Conservation (phyloP, 169 alveolate genomes). For the Eimeria nieschulzi region DNA sequence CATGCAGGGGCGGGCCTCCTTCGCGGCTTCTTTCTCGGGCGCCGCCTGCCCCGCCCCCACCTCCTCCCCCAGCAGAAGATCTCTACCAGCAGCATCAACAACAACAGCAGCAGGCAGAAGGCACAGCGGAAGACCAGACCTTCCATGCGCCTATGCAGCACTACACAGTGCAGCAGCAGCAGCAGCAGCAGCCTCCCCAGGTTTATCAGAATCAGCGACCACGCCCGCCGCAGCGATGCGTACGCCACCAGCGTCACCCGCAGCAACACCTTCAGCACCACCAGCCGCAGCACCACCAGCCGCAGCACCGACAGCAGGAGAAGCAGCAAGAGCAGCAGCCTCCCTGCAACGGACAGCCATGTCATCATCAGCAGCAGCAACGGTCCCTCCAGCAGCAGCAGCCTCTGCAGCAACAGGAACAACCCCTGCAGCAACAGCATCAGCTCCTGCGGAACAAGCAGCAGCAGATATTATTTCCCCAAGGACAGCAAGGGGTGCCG, state of each 20-base stretch:
- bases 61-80: not conserved
- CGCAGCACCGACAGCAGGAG: conserved; percentile 28
- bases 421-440: not conserved
- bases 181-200: conserved; percentile 7
- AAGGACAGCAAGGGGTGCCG: not conserved
- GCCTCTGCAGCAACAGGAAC: not conserved
- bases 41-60: conserved; percentile 3
- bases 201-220: not conserved
- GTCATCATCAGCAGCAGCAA: not conserved
- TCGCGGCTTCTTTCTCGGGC: not conserved
- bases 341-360: not conserved
- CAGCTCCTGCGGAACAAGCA: not conserved
- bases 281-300: conserved; percentile 6
- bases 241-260: not conserved
- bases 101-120: not conserved
- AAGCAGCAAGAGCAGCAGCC: conserved; percentile 13
- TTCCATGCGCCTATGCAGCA: not conserved
- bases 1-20: not conserved
- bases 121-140: not conserved
- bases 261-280: conserved; percentile 18
- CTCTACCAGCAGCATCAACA: conserved; percentile 8
- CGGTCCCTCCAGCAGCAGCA: not conserved
- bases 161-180: conserved; percentile 6
- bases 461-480: not conserved
- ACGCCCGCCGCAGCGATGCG: not conserved